These are phyloP conservation scores for Strombidium stylifer DNA, from an alignment of 73 alveolate species.

Conservation along the genomic window DNA sequence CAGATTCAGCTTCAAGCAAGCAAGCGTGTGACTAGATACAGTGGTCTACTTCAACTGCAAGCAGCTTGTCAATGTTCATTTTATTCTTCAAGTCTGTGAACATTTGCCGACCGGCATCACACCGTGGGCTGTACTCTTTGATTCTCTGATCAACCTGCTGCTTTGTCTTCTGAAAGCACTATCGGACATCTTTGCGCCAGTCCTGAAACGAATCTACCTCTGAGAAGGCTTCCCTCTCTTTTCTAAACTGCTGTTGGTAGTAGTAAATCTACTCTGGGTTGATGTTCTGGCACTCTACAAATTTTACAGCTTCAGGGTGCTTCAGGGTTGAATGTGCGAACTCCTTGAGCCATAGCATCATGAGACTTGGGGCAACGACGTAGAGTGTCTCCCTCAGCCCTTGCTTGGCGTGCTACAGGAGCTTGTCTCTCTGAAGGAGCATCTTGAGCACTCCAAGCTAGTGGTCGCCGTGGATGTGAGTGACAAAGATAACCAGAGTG, in stretches of 20 bases:
- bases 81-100: slow-evolving; percentile 5
- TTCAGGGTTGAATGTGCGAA: slow-evolving; percentile 48
- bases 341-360: slow-evolving; percentile 73
- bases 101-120: slow-evolving; percentile 10
- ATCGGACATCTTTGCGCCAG: too few relatives aligned
- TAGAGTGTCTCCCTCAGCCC: too few relatives aligned
- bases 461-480: slow-evolving; percentile 99
- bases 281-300: slow-evolving; percentile 46
- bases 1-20: slow-evolving; percentile 61
- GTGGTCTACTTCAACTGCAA: slow-evolving; percentile 87
- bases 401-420: too few relatives aligned
- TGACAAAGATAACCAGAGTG: slow-evolving; percentile 75
- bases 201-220: too few relatives aligned
- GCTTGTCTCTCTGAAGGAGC: slow-evolving; percentile 76
- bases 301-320: slow-evolving; percentile 60
- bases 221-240: too few relatives aligned
- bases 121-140: too few relatives aligned
- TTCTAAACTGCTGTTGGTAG: too few relatives aligned
- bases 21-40: slow-evolving; percentile 91
- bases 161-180: too few relatives aligned
- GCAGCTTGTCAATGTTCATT: slow-evolving; percentile 38
- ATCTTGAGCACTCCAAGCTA: slow-evolving; percentile 89
- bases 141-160: too few relatives aligned
- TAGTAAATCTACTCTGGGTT: slow-evolving; percentile 70
- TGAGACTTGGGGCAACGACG: slow-evolving; percentile 83